Evolutionary conservation across 345 rosid species (phyloP).

Genomic region (Aurinia saxatilis): DNA sequence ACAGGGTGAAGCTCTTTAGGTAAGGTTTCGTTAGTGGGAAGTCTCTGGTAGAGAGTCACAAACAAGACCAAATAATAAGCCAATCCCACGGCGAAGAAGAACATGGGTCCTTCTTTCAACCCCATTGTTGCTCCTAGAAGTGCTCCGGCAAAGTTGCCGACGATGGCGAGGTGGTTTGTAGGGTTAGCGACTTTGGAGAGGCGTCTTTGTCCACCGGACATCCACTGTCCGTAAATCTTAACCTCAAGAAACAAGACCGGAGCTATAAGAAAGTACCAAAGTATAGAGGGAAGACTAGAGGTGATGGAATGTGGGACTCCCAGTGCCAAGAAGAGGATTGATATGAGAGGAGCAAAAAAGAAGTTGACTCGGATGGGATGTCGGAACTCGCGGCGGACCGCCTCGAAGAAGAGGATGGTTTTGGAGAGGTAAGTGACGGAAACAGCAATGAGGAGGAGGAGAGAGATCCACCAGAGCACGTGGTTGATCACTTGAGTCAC

Average conservation of each 20-base stretch:
- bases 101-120: slow-evolving; percentile 80
- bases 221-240: slow-evolving; percentile 94
- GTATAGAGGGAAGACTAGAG: slow-evolving; percentile 32
- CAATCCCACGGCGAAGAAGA: slow-evolving; percentile 80
- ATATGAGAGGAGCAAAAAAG: slow-evolving; percentile 91
- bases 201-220: slow-evolving; percentile 86
- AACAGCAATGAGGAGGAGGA: slow-evolving; percentile 42
- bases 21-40: slow-evolving; percentile 79
- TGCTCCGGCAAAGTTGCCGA: slow-evolving; percentile 91
- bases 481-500: slow-evolving; percentile 37
- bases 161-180: slow-evolving; percentile 72
- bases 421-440: slow-evolving; percentile 54
- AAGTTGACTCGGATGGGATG: slow-evolving; percentile 89
- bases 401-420: slow-evolving; percentile 62
- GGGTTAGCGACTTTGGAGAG: slow-evolving; percentile 94
- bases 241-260: slow-evolving; percentile 71
- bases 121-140: slow-evolving; percentile 88
- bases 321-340: slow-evolving; percentile 65
- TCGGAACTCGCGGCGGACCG: slow-evolving; percentile 78
- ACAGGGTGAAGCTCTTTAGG: slow-evolving; percentile 97
- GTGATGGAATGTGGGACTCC: slow-evolving; percentile 61
- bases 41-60: slow-evolving; percentile 89
- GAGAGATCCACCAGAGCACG: slow-evolving; percentile 62
- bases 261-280: slow-evolving; percentile 82
- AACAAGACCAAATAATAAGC: slow-evolving; percentile 82